phyloP scores from a whole-genome alignment of 148 eudicot genomes.

The Rhododendron kiyosumense region DNA sequence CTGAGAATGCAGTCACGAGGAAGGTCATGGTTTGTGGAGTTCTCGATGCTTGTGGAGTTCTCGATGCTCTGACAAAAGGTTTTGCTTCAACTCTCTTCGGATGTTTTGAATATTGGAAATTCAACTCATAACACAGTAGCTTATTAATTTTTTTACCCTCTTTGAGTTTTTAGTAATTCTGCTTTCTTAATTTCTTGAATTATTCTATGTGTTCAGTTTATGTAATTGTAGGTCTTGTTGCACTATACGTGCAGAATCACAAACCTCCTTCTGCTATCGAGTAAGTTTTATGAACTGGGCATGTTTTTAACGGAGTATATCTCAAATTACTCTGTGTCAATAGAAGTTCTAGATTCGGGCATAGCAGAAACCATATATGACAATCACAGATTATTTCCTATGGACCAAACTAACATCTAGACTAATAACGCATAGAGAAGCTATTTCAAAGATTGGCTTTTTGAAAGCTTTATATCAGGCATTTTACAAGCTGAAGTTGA shows the following conservation, averaged over 20 bases:
- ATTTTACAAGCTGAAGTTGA: neutral
- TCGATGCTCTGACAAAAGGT: constrained; percentile 92
- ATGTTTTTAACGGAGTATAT: neutral
- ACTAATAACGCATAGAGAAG: neutral
- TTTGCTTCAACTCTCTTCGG: neutral
- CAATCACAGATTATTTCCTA: neutral
- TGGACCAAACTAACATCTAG: neutral
- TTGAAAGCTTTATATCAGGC: neutral
- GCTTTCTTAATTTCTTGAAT: neutral
- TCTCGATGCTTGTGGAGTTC: constrained; percentile 56
- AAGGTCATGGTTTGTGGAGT: too few species aligned
- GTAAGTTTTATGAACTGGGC: constrained; percentile 36
- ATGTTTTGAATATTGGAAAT: neutral
- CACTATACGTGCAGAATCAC: constrained; percentile 79
- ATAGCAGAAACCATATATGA: neutral
- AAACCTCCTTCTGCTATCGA: constrained; percentile 81
- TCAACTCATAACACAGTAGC: neutral
- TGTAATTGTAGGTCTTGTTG: constrained; percentile 63
- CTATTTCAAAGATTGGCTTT: neutral
- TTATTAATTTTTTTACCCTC: neutral
- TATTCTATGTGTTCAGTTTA: neutral
- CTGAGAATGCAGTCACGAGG: too few species aligned
- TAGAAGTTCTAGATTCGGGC: neutral
- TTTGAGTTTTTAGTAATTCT: neutral
- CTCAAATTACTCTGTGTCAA: neutral